Base-by-base conservation (phyloP, 2,329 filamentous ascomycete genomes). In the Alternaria brassicicola region DNA sequence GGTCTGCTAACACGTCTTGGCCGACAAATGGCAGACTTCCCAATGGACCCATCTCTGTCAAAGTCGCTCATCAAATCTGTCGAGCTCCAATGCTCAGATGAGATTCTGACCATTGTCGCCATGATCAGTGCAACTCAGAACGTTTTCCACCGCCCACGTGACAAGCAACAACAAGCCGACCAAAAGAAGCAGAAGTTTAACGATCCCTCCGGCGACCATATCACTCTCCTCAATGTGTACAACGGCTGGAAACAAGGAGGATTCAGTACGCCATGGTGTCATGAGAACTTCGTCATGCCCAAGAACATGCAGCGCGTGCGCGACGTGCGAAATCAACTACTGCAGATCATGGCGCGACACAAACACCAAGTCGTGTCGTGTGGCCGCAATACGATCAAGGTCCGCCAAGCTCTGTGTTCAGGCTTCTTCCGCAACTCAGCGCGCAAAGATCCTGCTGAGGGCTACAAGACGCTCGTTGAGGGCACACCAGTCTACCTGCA, bases 171-270 rank as follows among this genome's bases (percentile, higher is more conserved):
- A 46, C 92, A 97, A 76, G 95, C 96, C 3, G 95, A 99, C 73
- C 92, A 97, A 78, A 98, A 98, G 82, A 97, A 97, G 79, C 85
- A 93, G 65, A 97, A 97, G 76, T 99, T 99, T 80, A 92, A 97
- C 79, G 95, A 99, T 71, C 91, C 94, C 0, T 88, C 92, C 55
- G 95, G 95, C 51, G 95, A 99, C 73, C 95, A 99, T 72, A 83
- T 99, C 12, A 99, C 95, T 0, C 84, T 98, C 0, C 86, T 99
- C 41, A 99, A 99, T 69, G 93, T 99, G 0, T 99, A 96, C 81
- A 97, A 97, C 72, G 88, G 86, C n/a, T 99, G 95, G 95, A 97
- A 97, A 76, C 85, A 89, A 42, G 90, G 88, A 62, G 89, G 89
- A 6, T 96, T 87, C 79, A 90, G 88, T 48, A 91, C 88, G 56